Base-by-base conservation (phyloP, 345 rosid genomes). In the Citropsis articulata region DNA sequence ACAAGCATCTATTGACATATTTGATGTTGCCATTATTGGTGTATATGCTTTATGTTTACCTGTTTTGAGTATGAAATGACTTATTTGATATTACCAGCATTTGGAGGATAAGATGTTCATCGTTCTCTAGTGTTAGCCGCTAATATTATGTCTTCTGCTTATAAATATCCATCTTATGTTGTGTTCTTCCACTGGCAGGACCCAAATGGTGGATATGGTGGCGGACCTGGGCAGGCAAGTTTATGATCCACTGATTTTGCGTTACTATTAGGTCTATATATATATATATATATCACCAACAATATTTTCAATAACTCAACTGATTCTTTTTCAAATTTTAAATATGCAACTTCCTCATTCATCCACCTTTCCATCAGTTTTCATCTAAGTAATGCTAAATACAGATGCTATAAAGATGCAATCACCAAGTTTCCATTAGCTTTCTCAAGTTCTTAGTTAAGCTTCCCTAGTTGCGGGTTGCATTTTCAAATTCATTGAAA, bases 181-280 rank as follows among this genome's bases (percentile, higher is more conserved):
- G 59, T 60, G 76, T 53, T 14, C 7, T 75, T 38, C 10, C 38
- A 28, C 75, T 35, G 76, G 64, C 89, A 96, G 98, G 97, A 88
- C 40, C 91, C 93, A 30, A 77, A 87, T 84, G 98, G 99, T 77
- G 99, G 99, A 78, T 96, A 88, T 76, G 93, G 93, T 80, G 99
- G 99, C 31, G 99, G 99, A 79, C 99, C 99, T 85, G 95, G 97
- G 78, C 99, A 96, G 97, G 99, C 89, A 88, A 85, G 96, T 89
- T 63, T 30, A 71, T 57, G 50, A 65, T 66, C 57, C 69, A 40
- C 27, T 73, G 16, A 30, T 72, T 72, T 78, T 14, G 30, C 69
- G 38, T 65, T 68, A 42, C 61, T 63, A 63, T 48, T 56, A 10
- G n/a, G 65, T 55, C 61, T 25, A 14, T 63, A 66, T 66, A 69